These are phyloP conservation scores for Leptographium wingfieldii DNA, from an alignment of 2,329 filamentous ascomycete genomes.

Conservation along the genomic window DNA sequence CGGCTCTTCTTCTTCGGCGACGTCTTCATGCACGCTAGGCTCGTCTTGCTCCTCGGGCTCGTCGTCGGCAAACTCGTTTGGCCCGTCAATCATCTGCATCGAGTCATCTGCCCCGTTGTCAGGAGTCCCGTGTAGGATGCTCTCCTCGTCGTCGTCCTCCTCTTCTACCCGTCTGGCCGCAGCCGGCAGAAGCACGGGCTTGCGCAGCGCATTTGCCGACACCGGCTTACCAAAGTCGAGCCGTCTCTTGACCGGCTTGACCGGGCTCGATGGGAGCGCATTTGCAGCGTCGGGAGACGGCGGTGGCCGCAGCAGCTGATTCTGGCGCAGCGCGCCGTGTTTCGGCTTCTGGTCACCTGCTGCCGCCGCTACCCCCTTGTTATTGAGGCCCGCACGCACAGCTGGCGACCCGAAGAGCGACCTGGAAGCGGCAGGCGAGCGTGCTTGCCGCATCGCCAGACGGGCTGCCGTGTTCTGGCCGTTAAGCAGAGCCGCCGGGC, in stretches of 20 bases:
- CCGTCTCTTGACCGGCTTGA: conserved; percentile 35
- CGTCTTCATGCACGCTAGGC: conserved; percentile 6
- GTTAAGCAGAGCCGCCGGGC: conserved; percentile 38
- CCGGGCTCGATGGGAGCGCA: conserved; percentile 18
- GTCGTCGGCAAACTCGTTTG: conserved; percentile 18
- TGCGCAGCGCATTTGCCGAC: conserved; percentile 14
- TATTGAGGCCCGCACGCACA: conserved; percentile 21
- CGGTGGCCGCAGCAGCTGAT: conserved; percentile 41
- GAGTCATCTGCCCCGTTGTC: conserved; percentile 25
- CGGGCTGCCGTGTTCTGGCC: conserved; percentile 34
- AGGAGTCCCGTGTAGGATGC: conserved; percentile 14
- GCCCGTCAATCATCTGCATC: conserved; percentile 25
- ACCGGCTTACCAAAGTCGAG: conserved; percentile 35
- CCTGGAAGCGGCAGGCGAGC: conserved; percentile 54
- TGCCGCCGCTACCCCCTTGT: conserved; percentile 13
- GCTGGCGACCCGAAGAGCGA: conserved; percentile 49
- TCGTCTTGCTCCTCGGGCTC: conserved; percentile 14
- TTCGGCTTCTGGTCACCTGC: not conserved
- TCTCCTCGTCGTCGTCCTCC: conserved; percentile 18
- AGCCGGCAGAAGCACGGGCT: conserved; percentile 3
- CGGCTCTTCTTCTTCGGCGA: not conserved
- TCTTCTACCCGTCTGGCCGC: conserved; percentile 11
- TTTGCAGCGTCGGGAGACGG: conserved; percentile 32
- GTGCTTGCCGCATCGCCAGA: conserved; percentile 32
- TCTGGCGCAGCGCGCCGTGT: conserved; percentile 16